A percentile compares a stretch with the other conserved stretches of the same genome.
Evolutionary conservation across 106 monocot species (phyloP).

Genomic region (Dioscorea alata): DNA sequence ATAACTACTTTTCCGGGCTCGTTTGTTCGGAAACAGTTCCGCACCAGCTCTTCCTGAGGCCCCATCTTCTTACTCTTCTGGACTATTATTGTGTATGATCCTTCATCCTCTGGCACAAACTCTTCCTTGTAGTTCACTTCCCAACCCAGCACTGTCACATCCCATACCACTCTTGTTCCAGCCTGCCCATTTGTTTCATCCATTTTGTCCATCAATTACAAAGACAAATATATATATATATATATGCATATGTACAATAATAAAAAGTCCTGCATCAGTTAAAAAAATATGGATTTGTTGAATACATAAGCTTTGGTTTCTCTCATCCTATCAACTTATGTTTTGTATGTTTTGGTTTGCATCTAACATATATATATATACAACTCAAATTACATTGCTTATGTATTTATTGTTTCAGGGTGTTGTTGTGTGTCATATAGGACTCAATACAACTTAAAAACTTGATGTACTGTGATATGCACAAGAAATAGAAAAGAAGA

Average conservation of each 20-base stretch:
- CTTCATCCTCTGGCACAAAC: constrained; percentile 42
- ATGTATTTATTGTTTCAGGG: neutral
- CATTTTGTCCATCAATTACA: neutral
- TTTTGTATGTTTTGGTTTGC: no score
- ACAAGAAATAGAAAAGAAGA: neutral
- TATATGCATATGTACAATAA: no score
- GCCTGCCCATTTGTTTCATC: constrained; percentile 14
- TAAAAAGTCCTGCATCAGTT: no score
- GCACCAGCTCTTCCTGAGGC: constrained; percentile 28
- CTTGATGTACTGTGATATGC: neutral
- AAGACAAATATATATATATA: neutral
- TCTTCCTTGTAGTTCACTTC: constrained; percentile 66
- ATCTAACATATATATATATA: neutral
- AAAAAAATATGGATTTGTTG: no score
- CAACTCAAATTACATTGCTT: no score
- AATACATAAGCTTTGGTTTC: no score
- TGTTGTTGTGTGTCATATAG: neutral
- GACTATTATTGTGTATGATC: constrained; percentile 45
- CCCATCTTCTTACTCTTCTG: constrained; percentile 65
- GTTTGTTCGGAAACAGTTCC: constrained; percentile 46
- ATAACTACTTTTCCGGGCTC: constrained; percentile 58
- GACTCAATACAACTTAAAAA: neutral
- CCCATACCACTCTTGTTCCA: constrained; percentile 36
- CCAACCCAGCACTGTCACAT: constrained; percentile 47
- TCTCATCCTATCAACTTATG: no score